Base-by-base conservation (phyloP, 164 flowering plant species). In the Annona cherimola region DNA sequence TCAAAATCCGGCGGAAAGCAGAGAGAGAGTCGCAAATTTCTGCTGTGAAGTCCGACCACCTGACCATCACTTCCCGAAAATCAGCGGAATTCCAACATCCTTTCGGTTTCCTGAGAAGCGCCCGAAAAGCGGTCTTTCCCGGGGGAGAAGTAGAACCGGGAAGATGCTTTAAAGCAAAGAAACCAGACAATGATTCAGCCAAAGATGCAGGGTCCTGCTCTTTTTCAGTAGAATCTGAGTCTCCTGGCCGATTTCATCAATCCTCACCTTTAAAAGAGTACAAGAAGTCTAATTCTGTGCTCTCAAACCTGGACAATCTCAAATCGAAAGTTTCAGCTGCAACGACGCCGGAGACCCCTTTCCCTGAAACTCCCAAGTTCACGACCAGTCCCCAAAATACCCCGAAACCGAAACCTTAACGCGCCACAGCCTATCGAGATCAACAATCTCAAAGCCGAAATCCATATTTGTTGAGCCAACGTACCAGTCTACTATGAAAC, bases 391-490 rank as follows among this genome's bases (percentile, higher is more conserved):
- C 82, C 86, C 86, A 2, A 81, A 75, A 74, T 63, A 71, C 67
- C 78, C 85, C n/a, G 43, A 4, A 46, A 42, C 66, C 42, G 69
- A 45, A 12, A 69, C 71, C 11, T 42, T 75, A 26, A 71, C 70
- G 19, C 75, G 76, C 26, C 66, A 82, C 19, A 67, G 83, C 0
- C 45, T 81, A 1, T 61, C 82, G 0, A 79, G 81, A 59, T 78
- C 86, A 0, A 63, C 69, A 3, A 77, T 75, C 45, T 73, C 80
- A 2, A 84, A 83, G 74, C 83, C 87, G 1, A 85, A 83, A 39
- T 81, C 88, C 1, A 77, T 86, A 57, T 83, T 85, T 67, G 80
- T 79, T 0, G 85, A 85, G 62, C 82, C 76, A 18, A 54, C 85
- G 39, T 50, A 45, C 9, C 74, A 75, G 12, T n/a, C 78, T 60